Conservation (phyloP, 2,329 filamentous ascomycete genomes). For the Fusarium citri region DNA sequence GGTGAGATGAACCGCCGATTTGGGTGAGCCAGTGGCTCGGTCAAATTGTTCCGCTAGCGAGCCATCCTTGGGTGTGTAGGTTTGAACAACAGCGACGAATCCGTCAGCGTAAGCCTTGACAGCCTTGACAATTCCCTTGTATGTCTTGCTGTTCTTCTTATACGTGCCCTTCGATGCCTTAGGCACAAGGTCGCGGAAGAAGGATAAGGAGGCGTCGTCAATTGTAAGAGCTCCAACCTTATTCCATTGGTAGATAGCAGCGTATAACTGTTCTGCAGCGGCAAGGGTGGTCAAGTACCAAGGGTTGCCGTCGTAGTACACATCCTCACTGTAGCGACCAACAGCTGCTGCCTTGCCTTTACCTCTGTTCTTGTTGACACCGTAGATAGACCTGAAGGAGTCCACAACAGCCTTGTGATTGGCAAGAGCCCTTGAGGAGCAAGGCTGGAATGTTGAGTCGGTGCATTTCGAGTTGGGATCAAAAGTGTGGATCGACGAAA, state of each 20-base stretch:
- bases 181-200: constrained; percentile 24
- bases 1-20: constrained; percentile 75
- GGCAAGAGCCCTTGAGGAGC: constrained; percentile 71
- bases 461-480: constrained; percentile 73
- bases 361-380: constrained; percentile 72
- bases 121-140: constrained; percentile 17
- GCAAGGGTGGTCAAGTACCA: constrained; percentile 81
- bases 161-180: constrained; percentile 24
- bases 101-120: constrained; percentile 24
- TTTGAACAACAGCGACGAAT: constrained; percentile 60
- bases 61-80: constrained; percentile 71
- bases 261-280: constrained; percentile 81
- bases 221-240: constrained; percentile 66
- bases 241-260: constrained; percentile 77
- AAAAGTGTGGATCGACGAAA: constrained; percentile 73
- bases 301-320: constrained; percentile 79
- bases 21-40: constrained; percentile 60
- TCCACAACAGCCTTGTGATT: constrained; percentile 80
- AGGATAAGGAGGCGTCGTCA: constrained; percentile 9
- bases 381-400: constrained; percentile 75
- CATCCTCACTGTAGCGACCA: constrained; percentile 75
- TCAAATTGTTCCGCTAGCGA: constrained; percentile 74
- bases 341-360: constrained; percentile 68
- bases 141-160: constrained; percentile 14
- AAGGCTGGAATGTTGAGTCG: constrained; percentile 78